A percentile compares a stretch with the other conserved stretches of the same genome.
These are phyloP conservation scores for Secale cereale DNA, from an alignment of 176 grass and related monocot genomes.

Conservation along the genomic window DNA sequence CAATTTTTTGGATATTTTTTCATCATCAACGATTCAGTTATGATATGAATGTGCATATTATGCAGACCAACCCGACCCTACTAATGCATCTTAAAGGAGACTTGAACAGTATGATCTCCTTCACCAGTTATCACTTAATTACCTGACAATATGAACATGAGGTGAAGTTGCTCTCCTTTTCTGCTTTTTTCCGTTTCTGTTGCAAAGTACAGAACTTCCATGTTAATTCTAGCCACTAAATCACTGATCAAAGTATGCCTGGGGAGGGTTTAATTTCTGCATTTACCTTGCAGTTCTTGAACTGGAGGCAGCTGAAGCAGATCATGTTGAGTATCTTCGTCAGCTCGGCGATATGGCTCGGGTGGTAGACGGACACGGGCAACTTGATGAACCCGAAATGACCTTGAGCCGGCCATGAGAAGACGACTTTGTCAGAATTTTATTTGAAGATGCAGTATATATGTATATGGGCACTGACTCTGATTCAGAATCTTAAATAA, in stretches of 20 bases:
- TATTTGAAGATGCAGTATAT: neutral
- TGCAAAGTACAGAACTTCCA: neutral
- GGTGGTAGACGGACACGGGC: constrained; percentile 31
- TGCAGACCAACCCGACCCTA: too few species aligned
- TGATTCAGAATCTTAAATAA: neutral
- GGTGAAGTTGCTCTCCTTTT: constrained; percentile 19
- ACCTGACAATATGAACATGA: constrained; percentile 43
- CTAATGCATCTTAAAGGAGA: neutral
- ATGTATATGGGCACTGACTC: neutral
- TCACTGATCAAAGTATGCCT: neutral
- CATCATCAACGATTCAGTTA: too few species aligned
- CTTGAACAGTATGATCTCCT: neutral
- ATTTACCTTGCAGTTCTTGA: constrained; percentile 35
- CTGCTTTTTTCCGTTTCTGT: neutral
- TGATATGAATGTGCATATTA: too few species aligned
- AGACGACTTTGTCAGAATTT: neutral
- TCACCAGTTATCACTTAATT: neutral
- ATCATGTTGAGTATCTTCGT: constrained; percentile 30
- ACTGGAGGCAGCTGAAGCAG: constrained; percentile 31
- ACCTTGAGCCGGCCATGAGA: neutral
- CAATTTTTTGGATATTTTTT: too few species aligned
- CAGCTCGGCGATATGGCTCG: constrained; percentile 17
- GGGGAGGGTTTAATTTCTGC: neutral
- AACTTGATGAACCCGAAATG: constrained; percentile 40
- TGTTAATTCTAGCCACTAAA: neutral